These are phyloP conservation scores for Amphirosellinia nigrospora DNA, from an alignment of 495 filamentous ascomycete genomes.

Conservation along the genomic window DNA sequence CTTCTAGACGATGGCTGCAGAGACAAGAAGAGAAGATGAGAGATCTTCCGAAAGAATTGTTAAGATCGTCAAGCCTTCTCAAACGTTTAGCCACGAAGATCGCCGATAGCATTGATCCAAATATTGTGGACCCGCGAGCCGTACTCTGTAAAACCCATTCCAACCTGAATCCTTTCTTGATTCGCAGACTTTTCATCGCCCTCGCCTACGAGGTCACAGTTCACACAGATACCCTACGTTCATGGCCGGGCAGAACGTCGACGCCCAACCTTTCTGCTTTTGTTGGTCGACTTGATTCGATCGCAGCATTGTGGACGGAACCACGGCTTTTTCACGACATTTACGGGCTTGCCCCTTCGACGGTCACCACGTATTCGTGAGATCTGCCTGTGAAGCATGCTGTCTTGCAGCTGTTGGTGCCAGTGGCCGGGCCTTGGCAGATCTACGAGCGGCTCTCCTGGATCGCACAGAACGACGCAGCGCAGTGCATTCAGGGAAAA, in stretches of 20 bases:
- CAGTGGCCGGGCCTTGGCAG: constrained; percentile 40
- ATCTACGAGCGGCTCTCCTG: constrained; percentile 44
- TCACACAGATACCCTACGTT: constrained; percentile 33
- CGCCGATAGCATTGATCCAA: constrained; percentile 30
- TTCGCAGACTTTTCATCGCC: constrained; percentile 42
- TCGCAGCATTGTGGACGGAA: constrained; percentile 46
- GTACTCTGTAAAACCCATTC: constrained; percentile 45
- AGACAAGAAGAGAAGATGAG: constrained; percentile 35
- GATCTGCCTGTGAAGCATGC: constrained; percentile 52
- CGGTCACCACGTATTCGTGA: constrained; percentile 35
- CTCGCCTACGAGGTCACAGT: constrained; percentile 46
- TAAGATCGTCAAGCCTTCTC: constrained; percentile 25
- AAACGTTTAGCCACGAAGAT: constrained; percentile 37
- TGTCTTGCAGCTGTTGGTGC: constrained; percentile 51
- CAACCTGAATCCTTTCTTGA: constrained; percentile 42
- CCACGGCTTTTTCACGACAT: constrained; percentile 37
- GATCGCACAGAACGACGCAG: constrained; percentile 38
- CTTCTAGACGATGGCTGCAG: constrained; percentile 37
- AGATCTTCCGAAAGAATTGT: constrained; percentile 33
- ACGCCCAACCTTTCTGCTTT: constrained; percentile 33
- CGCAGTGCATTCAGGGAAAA: background rate
- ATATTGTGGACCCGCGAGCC: constrained; percentile 34
- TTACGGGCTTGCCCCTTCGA: constrained; percentile 34
- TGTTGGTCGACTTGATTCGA: constrained; percentile 39
- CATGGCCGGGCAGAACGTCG: constrained; percentile 28